phyloP scores from a whole-genome alignment of 805 yeast genomes.

The Lipomyces mesembrius region DNA sequence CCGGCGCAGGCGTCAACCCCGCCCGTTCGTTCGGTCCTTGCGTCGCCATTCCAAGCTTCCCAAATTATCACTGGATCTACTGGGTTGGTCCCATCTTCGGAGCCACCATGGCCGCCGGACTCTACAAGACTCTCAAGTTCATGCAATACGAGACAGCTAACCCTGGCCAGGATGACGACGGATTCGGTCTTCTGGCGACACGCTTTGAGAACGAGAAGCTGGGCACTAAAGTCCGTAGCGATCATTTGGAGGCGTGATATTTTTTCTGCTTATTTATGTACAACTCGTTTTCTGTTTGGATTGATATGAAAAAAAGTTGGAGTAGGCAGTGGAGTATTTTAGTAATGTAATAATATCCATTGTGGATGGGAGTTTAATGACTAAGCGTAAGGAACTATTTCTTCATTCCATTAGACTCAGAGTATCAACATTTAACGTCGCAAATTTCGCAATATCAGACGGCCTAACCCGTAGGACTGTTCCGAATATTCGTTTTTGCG shows the following conservation, averaged over 20 bases:
- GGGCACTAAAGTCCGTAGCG: neutral
- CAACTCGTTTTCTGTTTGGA: too few relatives aligned
- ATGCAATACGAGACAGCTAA: constrained; percentile 70
- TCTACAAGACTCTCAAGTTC: constrained; percentile 69
- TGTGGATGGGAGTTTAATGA: too few relatives aligned
- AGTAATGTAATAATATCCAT: too few relatives aligned
- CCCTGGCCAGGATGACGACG: constrained; percentile 70
- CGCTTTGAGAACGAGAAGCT: neutral
- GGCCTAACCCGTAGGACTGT: too few relatives aligned
- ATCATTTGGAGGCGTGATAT: neutral
- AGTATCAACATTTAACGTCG: too few relatives aligned
- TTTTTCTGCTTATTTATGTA: neutral
- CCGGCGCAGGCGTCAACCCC: constrained; percentile 92
- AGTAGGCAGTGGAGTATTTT: too few relatives aligned
- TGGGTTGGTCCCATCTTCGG: constrained; percentile 89
- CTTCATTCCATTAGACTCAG: too few relatives aligned
- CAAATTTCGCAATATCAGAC: too few relatives aligned
- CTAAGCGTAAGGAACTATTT: too few relatives aligned
- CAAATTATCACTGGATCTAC: constrained; percentile 86
- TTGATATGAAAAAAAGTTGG: too few relatives aligned
- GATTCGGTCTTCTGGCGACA: constrained; percentile 27
- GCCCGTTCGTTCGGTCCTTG: constrained; percentile 88
- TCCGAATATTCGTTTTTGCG: too few relatives aligned
- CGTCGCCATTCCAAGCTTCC: constrained; percentile 73
- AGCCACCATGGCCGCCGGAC: constrained; percentile 63